Evolutionary conservation across 768 basidiomycete genomes (phyloP).

Genomic region (Astraeus odoratus): DNA sequence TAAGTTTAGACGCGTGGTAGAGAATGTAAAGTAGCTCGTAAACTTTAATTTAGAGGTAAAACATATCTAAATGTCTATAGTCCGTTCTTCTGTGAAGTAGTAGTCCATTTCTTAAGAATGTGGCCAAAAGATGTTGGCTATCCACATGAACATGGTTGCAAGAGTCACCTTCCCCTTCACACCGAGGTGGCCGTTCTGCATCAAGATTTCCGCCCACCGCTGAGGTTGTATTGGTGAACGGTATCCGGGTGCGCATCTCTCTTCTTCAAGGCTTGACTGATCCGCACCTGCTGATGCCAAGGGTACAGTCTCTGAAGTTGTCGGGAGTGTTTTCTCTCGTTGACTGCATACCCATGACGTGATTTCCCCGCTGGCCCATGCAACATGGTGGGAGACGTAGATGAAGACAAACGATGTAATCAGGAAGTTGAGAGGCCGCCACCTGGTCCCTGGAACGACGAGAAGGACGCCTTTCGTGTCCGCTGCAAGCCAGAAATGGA

Average conservation of each 20-base stretch:
- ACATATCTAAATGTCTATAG: constrained; percentile 2
- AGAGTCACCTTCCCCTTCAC: constrained; percentile 36
- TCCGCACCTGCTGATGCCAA: constrained; percentile 4
- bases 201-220: constrained; percentile 48
- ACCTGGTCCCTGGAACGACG: constrained; percentile 65
- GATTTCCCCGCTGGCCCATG: constrained; percentile 67
- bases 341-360: constrained; percentile 52
- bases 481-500: constrained; percentile 78
- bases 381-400: constrained; percentile 70
- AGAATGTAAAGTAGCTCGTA: too few species aligned
- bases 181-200: constrained; percentile 30
- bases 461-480: constrained; percentile 79
- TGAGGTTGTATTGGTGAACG: constrained; percentile 29
- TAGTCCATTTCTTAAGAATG: constrained; percentile 22
- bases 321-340: constrained; percentile 19
- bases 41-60: too few species aligned
- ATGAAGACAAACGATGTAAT: constrained; percentile 74
- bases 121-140: constrained; percentile 56
- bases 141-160: constrained; percentile 50
- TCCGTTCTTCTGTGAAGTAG: too few species aligned
- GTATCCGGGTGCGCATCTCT: constrained; percentile 28
- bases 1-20: too few species aligned
- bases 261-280: constrained; percentile 16
- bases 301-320: constrained; percentile 10
- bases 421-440: constrained; percentile 73